Percentiles rank a stretch among this genome's conserved stretches.
Evolutionary conservation across 371 early-diverging fungal species (phyloP).

Genomic region (Rhizopus sp.): DNA sequence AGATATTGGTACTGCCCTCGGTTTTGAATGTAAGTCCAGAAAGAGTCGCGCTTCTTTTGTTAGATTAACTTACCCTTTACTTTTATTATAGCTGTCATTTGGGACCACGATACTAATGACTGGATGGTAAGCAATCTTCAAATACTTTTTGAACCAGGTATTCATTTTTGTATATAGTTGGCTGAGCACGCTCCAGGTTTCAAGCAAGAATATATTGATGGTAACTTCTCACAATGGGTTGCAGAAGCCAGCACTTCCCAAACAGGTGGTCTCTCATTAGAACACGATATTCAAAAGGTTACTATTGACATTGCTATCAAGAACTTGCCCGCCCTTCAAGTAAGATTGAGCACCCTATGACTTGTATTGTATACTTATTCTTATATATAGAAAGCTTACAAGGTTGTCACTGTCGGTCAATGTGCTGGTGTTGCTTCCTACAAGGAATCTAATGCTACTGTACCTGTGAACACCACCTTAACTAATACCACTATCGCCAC

Average conservation of each 20-base stretch:
- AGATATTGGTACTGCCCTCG: constrained; percentile 56
- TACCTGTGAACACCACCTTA: constrained; percentile 13
- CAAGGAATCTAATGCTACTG: constrained; percentile 31
- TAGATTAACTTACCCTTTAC: not conserved
- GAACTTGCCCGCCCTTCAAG: constrained; percentile 51
- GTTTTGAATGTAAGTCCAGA: constrained; percentile 42
- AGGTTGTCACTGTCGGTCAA: constrained; percentile 43
- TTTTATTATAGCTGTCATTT: constrained; percentile 41
- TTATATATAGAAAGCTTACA: constrained; percentile 37
- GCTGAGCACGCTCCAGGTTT: constrained; percentile 33
- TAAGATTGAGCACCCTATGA: constrained; percentile 3
- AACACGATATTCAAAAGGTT: constrained; percentile 55
- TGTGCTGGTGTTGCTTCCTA: constrained; percentile 43
- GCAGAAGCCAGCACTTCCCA: constrained; percentile 41
- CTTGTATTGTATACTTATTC: not conserved
- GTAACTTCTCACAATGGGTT: constrained; percentile 53
- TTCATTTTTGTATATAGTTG: constrained; percentile 11
- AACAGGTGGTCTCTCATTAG: constrained; percentile 55
- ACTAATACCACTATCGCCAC: constrained; percentile 17
- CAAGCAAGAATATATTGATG: constrained; percentile 43
- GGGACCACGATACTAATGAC: constrained; percentile 53
- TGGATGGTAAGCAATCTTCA: constrained; percentile 32
- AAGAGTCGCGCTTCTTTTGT: too few relatives aligned
- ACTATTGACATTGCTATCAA: constrained; percentile 66
- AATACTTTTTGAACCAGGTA: not conserved